Percentiles rank a stretch among this genome's conserved stretches.
Evolutionary conservation across 495 filamentous ascomycete genomes (phyloP).

Genomic region (Aspergillus panamensis): DNA sequence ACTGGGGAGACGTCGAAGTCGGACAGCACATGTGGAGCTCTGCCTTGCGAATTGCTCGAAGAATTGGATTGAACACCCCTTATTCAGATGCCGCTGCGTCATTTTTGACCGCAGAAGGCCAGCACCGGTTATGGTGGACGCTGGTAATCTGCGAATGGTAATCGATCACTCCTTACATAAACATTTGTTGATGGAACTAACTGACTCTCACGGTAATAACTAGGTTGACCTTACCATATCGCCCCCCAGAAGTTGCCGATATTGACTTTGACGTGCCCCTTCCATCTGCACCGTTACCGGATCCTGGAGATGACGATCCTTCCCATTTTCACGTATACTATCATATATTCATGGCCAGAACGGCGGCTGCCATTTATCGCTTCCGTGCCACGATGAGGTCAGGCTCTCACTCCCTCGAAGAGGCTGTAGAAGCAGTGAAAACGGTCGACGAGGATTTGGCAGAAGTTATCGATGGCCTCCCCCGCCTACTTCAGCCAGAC

Average conservation of each 20-base stretch:
- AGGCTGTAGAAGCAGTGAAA: background rate
- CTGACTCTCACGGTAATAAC: background rate
- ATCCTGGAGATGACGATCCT: background rate
- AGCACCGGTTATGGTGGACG: conserved; percentile 8
- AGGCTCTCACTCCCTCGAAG: background rate
- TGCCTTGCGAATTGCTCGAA: background rate
- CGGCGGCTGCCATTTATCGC: conserved; percentile 2
- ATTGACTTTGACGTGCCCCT: conserved; percentile 7
- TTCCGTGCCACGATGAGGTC: conserved; percentile 1
- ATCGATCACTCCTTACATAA: background rate
- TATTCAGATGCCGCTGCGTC: conserved; percentile 2
- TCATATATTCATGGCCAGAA: conserved; percentile 8
- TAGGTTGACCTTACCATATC: conserved; percentile 1
- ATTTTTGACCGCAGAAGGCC: conserved; percentile 2
- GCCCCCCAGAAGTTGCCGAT: background rate
- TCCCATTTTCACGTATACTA: background rate
- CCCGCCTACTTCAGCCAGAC: conserved; percentile 1
- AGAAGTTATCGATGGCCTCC: conserved; percentile 1
- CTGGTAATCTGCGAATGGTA: conserved; percentile 7
- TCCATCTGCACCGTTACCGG: background rate
- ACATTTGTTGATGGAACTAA: background rate
- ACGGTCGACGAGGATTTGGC: background rate
- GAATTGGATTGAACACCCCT: conserved; percentile 5
- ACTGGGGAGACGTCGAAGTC: conserved; percentile 2
- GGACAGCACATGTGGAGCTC: conserved; percentile 8